These are phyloP conservation scores for Populus tremula DNA, from an alignment of 345 rosid genomes.

Conservation along the genomic window DNA sequence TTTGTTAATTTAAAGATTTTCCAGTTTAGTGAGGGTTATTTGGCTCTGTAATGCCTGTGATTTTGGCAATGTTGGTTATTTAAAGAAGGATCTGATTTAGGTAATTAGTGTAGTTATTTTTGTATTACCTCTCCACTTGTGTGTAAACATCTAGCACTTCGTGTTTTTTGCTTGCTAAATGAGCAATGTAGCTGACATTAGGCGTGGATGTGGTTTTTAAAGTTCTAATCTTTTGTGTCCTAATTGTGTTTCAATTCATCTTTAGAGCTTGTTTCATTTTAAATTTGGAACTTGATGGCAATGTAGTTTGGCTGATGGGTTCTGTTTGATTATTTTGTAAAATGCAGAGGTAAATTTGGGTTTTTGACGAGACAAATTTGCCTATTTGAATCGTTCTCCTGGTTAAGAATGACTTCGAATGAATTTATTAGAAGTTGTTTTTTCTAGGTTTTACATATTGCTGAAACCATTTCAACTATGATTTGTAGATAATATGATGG, in stretches of 20 bases:
- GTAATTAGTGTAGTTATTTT: not conserved
- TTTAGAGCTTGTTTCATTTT: slow-evolving; percentile 4
- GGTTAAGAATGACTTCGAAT: not conserved
- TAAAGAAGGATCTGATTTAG: slow-evolving; percentile 8
- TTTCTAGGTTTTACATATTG: not conserved
- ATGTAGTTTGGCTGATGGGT: not conserved
- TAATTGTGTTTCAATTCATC: not conserved
- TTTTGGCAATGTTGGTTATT: not conserved
- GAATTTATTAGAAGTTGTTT: not conserved
- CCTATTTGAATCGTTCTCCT: not conserved
- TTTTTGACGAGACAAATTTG: not conserved
- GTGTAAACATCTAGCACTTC: not conserved
- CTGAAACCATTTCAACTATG: slow-evolving; percentile 13
- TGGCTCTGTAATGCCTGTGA: not conserved
- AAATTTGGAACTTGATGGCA: not conserved
- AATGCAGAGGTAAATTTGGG: not conserved
- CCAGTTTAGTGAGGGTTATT: not conserved
- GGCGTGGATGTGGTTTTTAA: slow-evolving; percentile 10
- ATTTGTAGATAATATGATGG: slow-evolving; percentile 52
- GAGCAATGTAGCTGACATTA: slow-evolving; percentile 24
- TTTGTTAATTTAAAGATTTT: not conserved
- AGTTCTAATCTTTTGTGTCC: not conserved
- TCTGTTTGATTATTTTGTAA: slow-evolving; percentile 1
- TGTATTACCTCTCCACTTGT: not conserved
- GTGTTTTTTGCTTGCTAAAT: slow-evolving; percentile 7